These are phyloP conservation scores for Coelastrella sp. DNA, from an alignment of 139 green algal genomes.

Conservation along the genomic window DNA sequence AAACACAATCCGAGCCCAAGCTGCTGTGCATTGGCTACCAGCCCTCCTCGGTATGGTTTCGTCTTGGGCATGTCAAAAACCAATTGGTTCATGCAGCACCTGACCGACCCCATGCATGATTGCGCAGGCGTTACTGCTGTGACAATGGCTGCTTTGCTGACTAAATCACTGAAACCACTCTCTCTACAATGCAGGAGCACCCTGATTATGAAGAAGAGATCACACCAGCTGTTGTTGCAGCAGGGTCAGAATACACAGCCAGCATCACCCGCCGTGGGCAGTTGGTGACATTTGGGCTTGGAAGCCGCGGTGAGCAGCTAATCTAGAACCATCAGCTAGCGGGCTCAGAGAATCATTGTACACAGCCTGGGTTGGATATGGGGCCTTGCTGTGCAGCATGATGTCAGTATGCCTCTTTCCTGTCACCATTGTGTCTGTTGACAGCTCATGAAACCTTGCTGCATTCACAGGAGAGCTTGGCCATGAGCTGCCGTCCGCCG, in stretches of 20 bases:
- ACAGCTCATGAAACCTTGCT: background rate
- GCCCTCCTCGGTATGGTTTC: constrained; percentile 45
- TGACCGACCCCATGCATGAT: too few species aligned
- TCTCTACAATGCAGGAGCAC: constrained; percentile 39
- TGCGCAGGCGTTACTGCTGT: too few species aligned
- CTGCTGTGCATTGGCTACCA: constrained; percentile 63
- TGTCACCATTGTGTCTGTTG: too few species aligned
- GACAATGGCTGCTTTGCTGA: too few species aligned
- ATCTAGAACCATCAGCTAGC: background rate
- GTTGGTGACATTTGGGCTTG: constrained; percentile 86
- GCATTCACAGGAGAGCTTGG: constrained; percentile 14
- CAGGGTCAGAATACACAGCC: constrained; percentile 70
- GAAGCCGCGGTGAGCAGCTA: constrained; percentile 43
- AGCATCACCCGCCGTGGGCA: constrained; percentile 72
- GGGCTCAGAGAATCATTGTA: too few species aligned
- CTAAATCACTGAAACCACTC: too few species aligned
- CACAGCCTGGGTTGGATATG: too few species aligned
- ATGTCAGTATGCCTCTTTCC: background rate
- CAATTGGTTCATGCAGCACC: too few species aligned
- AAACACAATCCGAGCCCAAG: constrained; percentile 41
- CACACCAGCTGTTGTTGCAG: constrained; percentile 78
- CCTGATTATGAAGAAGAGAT: constrained; percentile 69
- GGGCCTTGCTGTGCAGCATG: background rate
- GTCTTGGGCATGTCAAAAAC: background rate
- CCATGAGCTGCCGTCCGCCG: constrained; percentile 26